Conservation (phyloP, 306 rosid genomes). For the Fragaria iinumae region DNA sequence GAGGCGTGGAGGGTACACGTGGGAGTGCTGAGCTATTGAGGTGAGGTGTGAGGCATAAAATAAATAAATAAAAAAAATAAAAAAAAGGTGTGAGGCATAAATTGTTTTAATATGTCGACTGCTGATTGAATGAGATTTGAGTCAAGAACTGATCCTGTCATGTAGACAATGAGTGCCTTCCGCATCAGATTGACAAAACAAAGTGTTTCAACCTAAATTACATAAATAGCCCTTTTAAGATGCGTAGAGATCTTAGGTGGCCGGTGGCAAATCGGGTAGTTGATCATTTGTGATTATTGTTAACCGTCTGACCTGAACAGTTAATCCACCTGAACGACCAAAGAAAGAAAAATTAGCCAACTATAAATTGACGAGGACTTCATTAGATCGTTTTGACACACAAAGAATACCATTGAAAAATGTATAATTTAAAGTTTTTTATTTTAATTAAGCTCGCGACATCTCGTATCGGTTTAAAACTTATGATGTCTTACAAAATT, state of each 20-base stretch:
- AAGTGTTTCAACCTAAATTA: neutral
- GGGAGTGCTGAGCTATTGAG: neutral
- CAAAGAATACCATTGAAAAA: no score
- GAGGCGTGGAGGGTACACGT: constrained; percentile 16
- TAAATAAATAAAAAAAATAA: no score
- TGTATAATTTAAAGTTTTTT: no score
- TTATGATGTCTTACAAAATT: no score
- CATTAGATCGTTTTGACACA: no score
- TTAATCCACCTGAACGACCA: neutral
- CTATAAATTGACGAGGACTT: no score
- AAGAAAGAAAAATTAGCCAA: neutral
- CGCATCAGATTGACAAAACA: constrained; percentile 13
- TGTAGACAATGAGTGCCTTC: constrained; percentile 32
- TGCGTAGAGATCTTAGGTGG: neutral
- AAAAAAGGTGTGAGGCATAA: neutral
- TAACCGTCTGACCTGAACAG: neutral
- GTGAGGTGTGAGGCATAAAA: neutral
- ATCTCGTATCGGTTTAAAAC: no score
- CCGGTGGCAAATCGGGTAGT: neutral
- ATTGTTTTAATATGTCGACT: constrained; percentile 8
- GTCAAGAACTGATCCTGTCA: constrained; percentile 21
- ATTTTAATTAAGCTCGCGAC: no score
- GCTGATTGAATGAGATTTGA: neutral
- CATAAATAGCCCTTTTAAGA: neutral
- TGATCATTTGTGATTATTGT: neutral